Percentiles rank a stretch among this genome's conserved stretches.
These are phyloP conservation scores for Scutellaria barbata DNA, from an alignment of 257 asterid genomes.

Conservation along the genomic window DNA sequence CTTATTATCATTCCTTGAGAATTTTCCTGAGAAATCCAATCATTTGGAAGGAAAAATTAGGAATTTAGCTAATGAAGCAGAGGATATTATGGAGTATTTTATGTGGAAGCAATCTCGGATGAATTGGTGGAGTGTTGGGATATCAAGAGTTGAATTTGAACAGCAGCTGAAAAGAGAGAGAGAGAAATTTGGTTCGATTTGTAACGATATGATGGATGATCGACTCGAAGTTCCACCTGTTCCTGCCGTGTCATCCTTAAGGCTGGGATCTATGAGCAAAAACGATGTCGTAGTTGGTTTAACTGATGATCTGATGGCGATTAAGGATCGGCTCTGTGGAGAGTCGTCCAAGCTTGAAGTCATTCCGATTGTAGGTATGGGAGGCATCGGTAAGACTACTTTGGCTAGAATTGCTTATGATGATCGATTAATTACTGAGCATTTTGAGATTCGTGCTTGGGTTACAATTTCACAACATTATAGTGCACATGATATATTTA, in stretches of 20 bases:
- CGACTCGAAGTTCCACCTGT: background rate
- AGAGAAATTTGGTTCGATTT: background rate
- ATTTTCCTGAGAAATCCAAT: background rate
- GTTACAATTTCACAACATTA: slow-evolving; percentile 3
- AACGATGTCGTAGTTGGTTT: slow-evolving; percentile 4
- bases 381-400: slow-evolving; percentile 35
- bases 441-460: slow-evolving; percentile 20
- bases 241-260: background rate
- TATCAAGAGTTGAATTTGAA: background rate
- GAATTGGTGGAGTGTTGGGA: background rate
- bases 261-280: background rate
- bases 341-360: slow-evolving; percentile 20
- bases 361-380: slow-evolving; percentile 29
- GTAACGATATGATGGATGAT: slow-evolving; percentile 4
- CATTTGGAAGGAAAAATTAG: background rate
- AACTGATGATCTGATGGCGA: background rate
- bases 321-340: slow-evolving; percentile 26
- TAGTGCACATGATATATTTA: background rate
- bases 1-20: background rate
- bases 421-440: background rate
- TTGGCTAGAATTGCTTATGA: slow-evolving; percentile 2
- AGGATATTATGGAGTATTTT: background rate
- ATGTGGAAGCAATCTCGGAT: background rate
- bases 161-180: background rate
- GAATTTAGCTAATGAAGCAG: slow-evolving; percentile 1